phyloP scores from a whole-genome alignment of 2,329 filamentous ascomycete genomes.

The Neofusicoccum umdonicola region DNA sequence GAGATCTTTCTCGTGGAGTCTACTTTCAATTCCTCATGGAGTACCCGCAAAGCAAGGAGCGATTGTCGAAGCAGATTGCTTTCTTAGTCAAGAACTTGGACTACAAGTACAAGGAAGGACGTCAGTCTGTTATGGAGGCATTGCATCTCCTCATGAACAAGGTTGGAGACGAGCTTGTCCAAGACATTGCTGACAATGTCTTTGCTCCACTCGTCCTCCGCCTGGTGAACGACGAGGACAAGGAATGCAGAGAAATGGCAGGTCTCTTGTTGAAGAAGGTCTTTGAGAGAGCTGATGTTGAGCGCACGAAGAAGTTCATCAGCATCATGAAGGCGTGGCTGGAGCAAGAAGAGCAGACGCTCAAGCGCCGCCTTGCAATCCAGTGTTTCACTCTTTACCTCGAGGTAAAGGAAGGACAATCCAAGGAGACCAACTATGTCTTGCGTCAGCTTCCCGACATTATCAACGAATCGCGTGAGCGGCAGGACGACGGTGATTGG shows the following conservation, averaged over 20 bases:
- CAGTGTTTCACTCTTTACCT: conserved; percentile 84
- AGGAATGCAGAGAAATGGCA: conserved; percentile 80
- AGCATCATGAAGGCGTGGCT: conserved; percentile 72
- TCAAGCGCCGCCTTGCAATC: conserved; percentile 70
- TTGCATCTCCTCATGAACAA: conserved; percentile 84
- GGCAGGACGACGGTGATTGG: conserved; percentile 59
- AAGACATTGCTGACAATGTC: conserved; percentile 75
- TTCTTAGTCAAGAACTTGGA: conserved; percentile 90
- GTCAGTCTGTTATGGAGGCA: conserved; percentile 90
- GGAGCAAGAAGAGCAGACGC: conserved; percentile 67
- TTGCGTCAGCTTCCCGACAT: conserved; percentile 51
- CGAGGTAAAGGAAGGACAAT: conserved; percentile 60
- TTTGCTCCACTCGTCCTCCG: conserved; percentile 86
- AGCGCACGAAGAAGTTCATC: conserved; percentile 69
- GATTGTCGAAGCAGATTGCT: conserved; percentile 83
- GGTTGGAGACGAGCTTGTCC: conserved; percentile 75
- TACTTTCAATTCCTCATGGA: conserved; percentile 94
- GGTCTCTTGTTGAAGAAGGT: conserved; percentile 75
- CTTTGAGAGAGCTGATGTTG: conserved; percentile 73
- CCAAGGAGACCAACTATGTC: conserved; percentile 66
- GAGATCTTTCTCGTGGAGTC: conserved; percentile 81
- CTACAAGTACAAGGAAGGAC: conserved; percentile 83
- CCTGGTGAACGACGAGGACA: conserved; percentile 82
- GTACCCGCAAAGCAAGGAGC: conserved; percentile 86
- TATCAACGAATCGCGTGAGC: conserved; percentile 48